phyloP scores from a whole-genome alignment of 2,329 filamentous ascomycete genomes.

The Ceratocystis colombiana region DNA sequence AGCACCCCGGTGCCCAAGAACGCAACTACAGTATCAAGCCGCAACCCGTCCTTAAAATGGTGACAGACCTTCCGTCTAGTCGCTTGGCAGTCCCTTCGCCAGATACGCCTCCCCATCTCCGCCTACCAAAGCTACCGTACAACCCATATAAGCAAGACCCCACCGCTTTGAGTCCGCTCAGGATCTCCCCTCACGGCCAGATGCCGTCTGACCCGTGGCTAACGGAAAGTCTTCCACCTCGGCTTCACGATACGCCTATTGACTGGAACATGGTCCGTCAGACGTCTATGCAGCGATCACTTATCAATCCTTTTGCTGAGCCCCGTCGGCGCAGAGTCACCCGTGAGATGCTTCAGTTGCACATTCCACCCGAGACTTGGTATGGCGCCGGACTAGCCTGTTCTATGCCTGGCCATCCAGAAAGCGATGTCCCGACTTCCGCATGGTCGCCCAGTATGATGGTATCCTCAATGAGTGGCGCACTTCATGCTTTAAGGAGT shows the following conservation, averaged over 20 bases:
- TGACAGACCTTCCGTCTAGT: background rate
- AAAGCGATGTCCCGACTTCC: background rate
- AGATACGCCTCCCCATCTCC: slow-evolving; percentile 1
- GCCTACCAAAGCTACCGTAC: slow-evolving; percentile 7
- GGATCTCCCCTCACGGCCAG: background rate
- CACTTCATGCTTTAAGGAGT: background rate
- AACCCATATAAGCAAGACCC: slow-evolving; percentile 18
- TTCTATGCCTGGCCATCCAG: background rate
- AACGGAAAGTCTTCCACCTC: slow-evolving; percentile 26
- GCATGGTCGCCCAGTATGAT: slow-evolving; percentile 10
- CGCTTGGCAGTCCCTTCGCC: background rate
- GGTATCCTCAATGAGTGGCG: background rate
- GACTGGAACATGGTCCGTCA: slow-evolving; percentile 21
- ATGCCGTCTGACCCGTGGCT: slow-evolving; percentile 31
- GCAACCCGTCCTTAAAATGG: slow-evolving; percentile 1
- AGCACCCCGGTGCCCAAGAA: background rate
- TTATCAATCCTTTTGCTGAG: slow-evolving; percentile 19
- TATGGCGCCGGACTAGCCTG: slow-evolving; percentile 13
- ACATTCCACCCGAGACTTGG: slow-evolving; percentile 20
- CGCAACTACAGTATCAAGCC: slow-evolving; percentile 2
- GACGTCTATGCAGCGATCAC: slow-evolving; percentile 16
- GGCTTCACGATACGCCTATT: slow-evolving; percentile 12
- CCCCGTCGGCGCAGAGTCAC: slow-evolving; percentile 3
- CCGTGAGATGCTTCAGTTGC: slow-evolving; percentile 2
- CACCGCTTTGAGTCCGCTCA: background rate